Base-by-base conservation (phyloP, 768 basidiomycete genomes). In the Podaxis sp. region DNA sequence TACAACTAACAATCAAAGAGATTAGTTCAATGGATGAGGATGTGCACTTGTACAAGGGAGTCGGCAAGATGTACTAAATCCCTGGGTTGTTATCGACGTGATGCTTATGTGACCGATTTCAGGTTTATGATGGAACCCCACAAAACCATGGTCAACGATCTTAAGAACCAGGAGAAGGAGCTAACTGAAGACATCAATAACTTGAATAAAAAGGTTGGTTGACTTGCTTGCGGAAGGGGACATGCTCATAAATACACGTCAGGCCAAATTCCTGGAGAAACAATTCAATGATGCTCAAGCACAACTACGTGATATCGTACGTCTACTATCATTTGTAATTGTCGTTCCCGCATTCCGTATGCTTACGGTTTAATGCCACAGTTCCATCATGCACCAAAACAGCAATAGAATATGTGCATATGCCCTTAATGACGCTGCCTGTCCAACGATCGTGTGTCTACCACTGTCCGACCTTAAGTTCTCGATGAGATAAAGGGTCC, bases 41-140 rank as follows among this genome's bases (percentile, higher is more conserved):
- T 64, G 88, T 91, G 12, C 93, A 90, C 70, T 77, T 97, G 68
- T 98, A 96, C 78, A 95, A 91, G 70, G 96, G 96, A 52, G 92
- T 98, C 51, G 96, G 96, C 36, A 98, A 98, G 77, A 96, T 96
- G 96, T 96, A 66, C 65, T 85, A 67, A 24, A 7, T n/a, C n/a
- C 55, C 22, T 24, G 49, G 33, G 38, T 33, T 19, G 15, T 70
- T 33, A 60, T 67, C 22, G 54, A 28, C 13, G 7, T 28, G 36
- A 8, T 38, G 30, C 49, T 39, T 46, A 55, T 24, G 5, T 64
- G 38, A 19, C 40, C 24, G 22, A 56, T 13, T 26, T 7, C 65
- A 97, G 95, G 93, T 98, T 98, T 74, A 85, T 98, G 84, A 85
- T 88, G 79, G 87, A 92, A 4, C 93, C 93, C 28, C 84, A 92